A percentile compares a stretch with the other conserved stretches of the same genome.
These are phyloP conservation scores for Scenedesmus sp. DNA, from an alignment of 163 green algal genomes.

Conservation along the genomic window DNA sequence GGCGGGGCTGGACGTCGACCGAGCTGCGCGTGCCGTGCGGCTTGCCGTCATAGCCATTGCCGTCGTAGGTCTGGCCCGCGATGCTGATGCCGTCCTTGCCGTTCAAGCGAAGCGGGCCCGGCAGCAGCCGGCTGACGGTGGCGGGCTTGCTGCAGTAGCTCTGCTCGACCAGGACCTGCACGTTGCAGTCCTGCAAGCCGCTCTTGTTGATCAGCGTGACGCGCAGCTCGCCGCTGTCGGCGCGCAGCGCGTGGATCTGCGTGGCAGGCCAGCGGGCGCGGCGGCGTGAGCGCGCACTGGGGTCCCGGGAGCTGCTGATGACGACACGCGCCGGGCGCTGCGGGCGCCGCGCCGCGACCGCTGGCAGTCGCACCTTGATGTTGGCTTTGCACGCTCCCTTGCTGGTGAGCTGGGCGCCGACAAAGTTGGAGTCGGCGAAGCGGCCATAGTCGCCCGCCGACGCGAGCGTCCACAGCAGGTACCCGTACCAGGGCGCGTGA, in stretches of 20 bases:
- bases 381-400: not conserved
- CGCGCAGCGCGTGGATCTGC: conserved; percentile 21
- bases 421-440: conserved; percentile 7
- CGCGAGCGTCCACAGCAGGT: conserved; percentile 23
- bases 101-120: not conserved
- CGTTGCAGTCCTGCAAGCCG: conserved; percentile 3
- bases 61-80: conserved; percentile 9
- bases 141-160: too few relatives aligned
- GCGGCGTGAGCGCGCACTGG: not conserved
- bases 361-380: conserved; percentile 18
- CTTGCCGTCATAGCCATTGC: not conserved
- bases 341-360: not conserved
- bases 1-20: too few relatives aligned
- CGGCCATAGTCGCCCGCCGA: not conserved
- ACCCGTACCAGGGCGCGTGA: conserved; percentile 43
- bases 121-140: not conserved
- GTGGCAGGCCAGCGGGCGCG: too few relatives aligned
- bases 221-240: conserved; percentile 19
- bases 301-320: not conserved
- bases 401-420: too few relatives aligned
- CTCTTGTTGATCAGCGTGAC: conserved; percentile 40
- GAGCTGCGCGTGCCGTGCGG: too few relatives aligned
- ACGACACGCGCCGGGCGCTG: not conserved
- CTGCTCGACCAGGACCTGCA: not conserved
- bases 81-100: conserved; percentile 4